These are phyloP conservation scores for Scytalidium sp. DNA, from an alignment of 2,329 filamentous ascomycete genomes.

Conservation along the genomic window DNA sequence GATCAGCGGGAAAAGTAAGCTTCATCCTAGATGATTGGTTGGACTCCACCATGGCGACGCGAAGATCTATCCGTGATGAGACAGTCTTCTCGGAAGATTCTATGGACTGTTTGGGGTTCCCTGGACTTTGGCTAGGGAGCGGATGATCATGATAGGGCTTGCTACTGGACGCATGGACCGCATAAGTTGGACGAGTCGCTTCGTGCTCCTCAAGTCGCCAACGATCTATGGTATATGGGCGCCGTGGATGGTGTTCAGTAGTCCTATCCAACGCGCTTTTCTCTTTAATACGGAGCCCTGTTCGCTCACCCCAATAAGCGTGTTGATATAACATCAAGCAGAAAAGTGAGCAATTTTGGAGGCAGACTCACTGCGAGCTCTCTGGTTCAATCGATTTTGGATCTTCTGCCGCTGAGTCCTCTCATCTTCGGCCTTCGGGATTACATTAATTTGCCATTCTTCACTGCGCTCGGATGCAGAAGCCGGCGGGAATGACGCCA, in stretches of 20 bases:
- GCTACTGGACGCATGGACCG: background rate
- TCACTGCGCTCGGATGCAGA: background rate
- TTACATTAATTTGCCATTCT: no score
- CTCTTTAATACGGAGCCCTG: background rate
- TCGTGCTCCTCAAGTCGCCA: background rate
- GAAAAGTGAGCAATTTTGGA: background rate
- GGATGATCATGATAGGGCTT: background rate
- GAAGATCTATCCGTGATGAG: background rate
- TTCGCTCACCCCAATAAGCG: background rate
- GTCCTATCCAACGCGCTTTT: background rate
- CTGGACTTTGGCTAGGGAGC: background rate
- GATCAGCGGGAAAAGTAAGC: constrained; percentile 9
- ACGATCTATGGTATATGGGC: background rate
- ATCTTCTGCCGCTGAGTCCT: constrained; percentile 1
- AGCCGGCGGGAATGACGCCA: background rate
- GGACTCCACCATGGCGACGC: no score
- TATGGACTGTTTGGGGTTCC: background rate
- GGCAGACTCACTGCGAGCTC: constrained; percentile 2
- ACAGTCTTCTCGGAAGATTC: background rate
- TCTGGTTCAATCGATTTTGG: constrained; percentile 3
- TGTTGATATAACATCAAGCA: background rate
- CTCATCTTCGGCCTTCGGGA: background rate
- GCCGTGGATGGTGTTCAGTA: background rate
- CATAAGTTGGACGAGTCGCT: background rate
- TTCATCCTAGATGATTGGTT: background rate